These are phyloP conservation scores for Pelargonium cotyledonis DNA, from an alignment of 441 rosid species.

Conservation along the genomic window DNA sequence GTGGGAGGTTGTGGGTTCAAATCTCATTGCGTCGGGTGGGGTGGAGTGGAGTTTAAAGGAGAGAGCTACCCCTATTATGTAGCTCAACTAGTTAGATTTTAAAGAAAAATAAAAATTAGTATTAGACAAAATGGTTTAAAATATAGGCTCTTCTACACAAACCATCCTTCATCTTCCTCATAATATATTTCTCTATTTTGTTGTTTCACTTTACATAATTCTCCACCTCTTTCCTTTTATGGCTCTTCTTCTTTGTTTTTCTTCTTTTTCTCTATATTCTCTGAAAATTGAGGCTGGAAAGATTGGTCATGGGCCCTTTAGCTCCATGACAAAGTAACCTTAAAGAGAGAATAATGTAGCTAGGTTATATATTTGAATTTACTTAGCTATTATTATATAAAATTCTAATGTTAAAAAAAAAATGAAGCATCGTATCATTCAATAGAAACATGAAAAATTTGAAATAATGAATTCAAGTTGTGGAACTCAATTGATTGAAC, in stretches of 20 bases:
- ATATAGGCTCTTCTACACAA: not conserved
- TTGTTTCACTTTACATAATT: not conserved
- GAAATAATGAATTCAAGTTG: too few species aligned
- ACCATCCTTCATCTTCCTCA: not conserved
- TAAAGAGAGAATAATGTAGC: not conserved
- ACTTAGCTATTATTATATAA: too few species aligned
- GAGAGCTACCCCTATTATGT: too few species aligned
- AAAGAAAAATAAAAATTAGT: too few species aligned
- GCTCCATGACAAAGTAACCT: not conserved
- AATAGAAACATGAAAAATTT: too few species aligned
- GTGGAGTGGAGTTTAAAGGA: too few species aligned
- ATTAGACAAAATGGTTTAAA: not conserved
- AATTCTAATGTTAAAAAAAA: too few species aligned
- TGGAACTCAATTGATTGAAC: too few species aligned
- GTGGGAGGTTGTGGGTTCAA: too few species aligned
- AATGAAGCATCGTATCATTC: too few species aligned
- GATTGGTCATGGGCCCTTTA: conserved; percentile 19
- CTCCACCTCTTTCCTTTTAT: not conserved
- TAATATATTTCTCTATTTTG: not conserved
- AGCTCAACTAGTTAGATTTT: too few species aligned
- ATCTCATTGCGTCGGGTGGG: too few species aligned
- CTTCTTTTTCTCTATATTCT: not conserved
- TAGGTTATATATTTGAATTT: not conserved
- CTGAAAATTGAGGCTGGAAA: conserved; percentile 15
- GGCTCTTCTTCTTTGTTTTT: not conserved